Conservation (phyloP, 148 eudicot genomes). For the Polygonum maritimum region DNA sequence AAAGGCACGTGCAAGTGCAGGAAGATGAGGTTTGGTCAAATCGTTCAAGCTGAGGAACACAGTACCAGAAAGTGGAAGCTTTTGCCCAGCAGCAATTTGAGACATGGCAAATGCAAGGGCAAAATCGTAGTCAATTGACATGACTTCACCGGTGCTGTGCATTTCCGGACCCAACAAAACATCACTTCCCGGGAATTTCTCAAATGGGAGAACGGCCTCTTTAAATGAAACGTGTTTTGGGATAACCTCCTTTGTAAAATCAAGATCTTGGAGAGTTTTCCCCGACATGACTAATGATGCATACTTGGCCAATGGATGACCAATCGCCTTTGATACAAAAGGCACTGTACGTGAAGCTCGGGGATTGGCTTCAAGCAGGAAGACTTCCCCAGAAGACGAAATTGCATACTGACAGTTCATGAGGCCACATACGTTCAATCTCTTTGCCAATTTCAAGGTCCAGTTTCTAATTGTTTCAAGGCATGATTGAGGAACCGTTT, state of each 20-base stretch:
- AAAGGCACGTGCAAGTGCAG: conserved; percentile 61
- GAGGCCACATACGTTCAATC: conserved; percentile 78
- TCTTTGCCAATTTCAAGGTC: conserved; percentile 77
- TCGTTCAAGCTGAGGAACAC: conserved; percentile 89
- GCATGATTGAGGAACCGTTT: conserved; percentile 53
- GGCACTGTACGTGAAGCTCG: conserved; percentile 97
- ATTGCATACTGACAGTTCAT: conserved; percentile 99
- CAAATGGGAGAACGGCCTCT: conserved; percentile 94
- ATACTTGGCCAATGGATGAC: conserved; percentile 92
- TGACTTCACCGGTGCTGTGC: conserved; percentile 98
- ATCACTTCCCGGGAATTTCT: conserved; percentile 88
- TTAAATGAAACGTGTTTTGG: conserved; percentile 82
- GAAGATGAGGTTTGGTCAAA: conserved; percentile 69
- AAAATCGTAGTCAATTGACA: conserved; percentile 69
- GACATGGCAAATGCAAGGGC: conserved; percentile 81
- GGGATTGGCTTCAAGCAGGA: conserved; percentile 93
- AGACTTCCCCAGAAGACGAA: conserved; percentile 70
- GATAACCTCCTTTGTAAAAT: conserved; percentile 76
- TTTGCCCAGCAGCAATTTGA: conserved; percentile 88
- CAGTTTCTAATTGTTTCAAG: conserved; percentile 80
- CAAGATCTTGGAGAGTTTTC: conserved; percentile 64
- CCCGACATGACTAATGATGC: conserved; percentile 97
- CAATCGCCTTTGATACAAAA: conserved; percentile 93
- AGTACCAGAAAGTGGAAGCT: conserved; percentile 70
- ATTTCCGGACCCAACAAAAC: conserved; percentile 92